phyloP scores from a whole-genome alignment of 257 asterid genomes.

The Anisodus tanguticus region DNA sequence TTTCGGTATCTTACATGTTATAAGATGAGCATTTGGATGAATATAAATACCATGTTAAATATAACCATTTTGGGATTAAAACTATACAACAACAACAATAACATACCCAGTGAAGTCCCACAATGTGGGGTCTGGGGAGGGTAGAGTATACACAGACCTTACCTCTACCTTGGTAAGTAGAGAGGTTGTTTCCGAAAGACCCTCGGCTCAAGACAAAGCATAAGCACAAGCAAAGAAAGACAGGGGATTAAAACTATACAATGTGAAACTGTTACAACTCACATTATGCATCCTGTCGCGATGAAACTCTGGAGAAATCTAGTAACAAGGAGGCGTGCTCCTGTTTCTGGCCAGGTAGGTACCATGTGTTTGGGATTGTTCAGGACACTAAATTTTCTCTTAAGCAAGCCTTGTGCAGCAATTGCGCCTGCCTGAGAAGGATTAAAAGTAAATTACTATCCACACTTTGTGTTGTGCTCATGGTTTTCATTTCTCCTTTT shows the following conservation, averaged over 20 bases:
- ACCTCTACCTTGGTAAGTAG: too few species aligned
- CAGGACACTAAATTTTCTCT: constrained; percentile 40
- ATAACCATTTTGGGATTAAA: not conserved
- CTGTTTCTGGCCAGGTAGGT: constrained; percentile 77
- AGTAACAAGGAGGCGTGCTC: constrained; percentile 78
- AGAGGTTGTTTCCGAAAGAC: too few species aligned
- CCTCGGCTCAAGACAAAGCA: too few species aligned
- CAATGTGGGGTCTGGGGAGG: too few species aligned
- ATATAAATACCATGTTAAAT: not conserved
- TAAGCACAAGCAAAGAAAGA: too few species aligned
- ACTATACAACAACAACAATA: not conserved
- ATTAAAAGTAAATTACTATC: not conserved
- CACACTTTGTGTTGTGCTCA: not conserved
- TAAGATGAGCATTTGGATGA: not conserved
- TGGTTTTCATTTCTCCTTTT: not conserved
- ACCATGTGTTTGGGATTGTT: constrained; percentile 72
- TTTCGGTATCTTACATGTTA: not conserved
- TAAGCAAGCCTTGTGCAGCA: constrained; percentile 70
- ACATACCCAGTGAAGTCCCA: too few species aligned
- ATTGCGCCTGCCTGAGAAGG: constrained; percentile 69
- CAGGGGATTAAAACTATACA: not conserved
- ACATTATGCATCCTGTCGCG: constrained; percentile 69
- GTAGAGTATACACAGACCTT: too few species aligned
- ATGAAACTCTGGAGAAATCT: constrained; percentile 64
- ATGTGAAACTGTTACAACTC: constrained; percentile 36